Evolutionary conservation across 768 basidiomycete genomes (phyloP).

Genomic region (Lactarius hatsudake): DNA sequence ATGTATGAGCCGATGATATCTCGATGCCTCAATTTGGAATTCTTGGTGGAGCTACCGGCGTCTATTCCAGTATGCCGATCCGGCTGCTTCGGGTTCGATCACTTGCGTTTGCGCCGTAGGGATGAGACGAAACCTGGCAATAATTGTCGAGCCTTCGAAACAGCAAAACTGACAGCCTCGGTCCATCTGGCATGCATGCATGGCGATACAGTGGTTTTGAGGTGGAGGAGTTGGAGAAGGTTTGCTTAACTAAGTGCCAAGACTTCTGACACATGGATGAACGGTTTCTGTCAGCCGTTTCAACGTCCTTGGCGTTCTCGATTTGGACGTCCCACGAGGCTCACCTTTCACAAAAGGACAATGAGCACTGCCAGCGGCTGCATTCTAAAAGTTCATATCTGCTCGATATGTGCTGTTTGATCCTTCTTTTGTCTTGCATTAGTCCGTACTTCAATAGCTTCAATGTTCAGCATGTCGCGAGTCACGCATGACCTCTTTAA

Average conservation of each 20-base stretch:
- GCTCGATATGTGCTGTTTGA: too few species aligned
- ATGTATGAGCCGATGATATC: neutral
- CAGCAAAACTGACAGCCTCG: neutral
- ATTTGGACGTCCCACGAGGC: neutral
- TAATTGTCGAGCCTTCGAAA: neutral
- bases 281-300: neutral
- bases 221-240: neutral
- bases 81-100: neutral
- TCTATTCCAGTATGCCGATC: neutral
- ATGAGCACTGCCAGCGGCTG: too few species aligned
- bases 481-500: neutral
- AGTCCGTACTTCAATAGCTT: too few species aligned
- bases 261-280: neutral
- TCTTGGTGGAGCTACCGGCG: neutral
- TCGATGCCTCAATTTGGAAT: neutral
- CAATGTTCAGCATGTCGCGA: too few species aligned
- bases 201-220: neutral
- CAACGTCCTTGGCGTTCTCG: neutral
- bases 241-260: neutral
- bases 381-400: too few species aligned
- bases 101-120: too few species aligned
- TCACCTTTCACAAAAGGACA: too few species aligned
- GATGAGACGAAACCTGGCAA: neutral
- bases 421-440: too few species aligned
- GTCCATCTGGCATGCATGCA: neutral